Base-by-base conservation (phyloP, 2,329 filamentous ascomycete genomes). In the Ceratocystis huliohia region DNA sequence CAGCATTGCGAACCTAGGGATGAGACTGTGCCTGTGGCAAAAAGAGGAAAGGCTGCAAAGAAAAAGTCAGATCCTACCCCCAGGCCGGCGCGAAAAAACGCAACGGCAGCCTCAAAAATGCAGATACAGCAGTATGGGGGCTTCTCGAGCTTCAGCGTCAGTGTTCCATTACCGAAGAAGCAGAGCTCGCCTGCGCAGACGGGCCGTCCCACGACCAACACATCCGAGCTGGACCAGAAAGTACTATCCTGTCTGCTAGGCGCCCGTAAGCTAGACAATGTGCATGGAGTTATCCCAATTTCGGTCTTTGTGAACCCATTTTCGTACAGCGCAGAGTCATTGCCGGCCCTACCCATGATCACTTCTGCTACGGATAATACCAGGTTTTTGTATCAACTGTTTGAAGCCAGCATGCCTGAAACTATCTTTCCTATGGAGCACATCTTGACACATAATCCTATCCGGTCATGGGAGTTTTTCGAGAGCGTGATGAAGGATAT, bases 351-450 rank as follows among this genome's bases (percentile, higher is more conserved):
- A 17, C 56, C 56, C 28, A 59, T 59, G 28, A 20, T 59, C 22
- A 13, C 56, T 28, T 28, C 56, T 2, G 64, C 64, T 22, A 66
- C 59, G 10, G 66, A 68, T 22, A 68, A 68, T 61, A 61, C 65
- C 25, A 66, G 66, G 48, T 63, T 68, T 20, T 44, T 68, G 7
- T 64, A 66, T 30, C 64, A 68, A 48, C 15, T 68, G 20, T 68
- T 66, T 30, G 48, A 66, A 45, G 44, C 59, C 41, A 68, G 66
- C 45, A 68, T 68, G 66, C 66, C 66, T 20, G 61, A 61, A 28
- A 68, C 64, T 50, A 68, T 68, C 28, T 68, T 66, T 28, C 66
- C 66, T 5, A 63, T 68, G 59, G 66, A 68, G 53, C 64, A 61
- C 17, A 53, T 64, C 33, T 22, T 68, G 50, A 66, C 66, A 6